Base-by-base conservation (phyloP, 805 yeast species). In the Metschnikowia matae region DNA sequence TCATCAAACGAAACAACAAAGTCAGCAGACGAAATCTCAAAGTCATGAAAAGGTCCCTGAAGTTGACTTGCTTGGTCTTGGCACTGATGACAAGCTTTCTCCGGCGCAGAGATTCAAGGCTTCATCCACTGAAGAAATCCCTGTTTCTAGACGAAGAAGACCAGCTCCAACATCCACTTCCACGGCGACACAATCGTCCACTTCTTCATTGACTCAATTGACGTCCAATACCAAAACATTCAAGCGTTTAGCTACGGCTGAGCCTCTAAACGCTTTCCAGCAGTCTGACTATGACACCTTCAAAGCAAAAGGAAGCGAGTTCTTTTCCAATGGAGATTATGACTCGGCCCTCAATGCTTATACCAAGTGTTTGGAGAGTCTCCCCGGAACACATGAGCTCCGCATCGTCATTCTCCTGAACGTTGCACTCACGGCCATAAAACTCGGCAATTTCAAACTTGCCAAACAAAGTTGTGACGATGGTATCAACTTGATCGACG, bases 301-400 rank as follows among this genome's bases (percentile, higher is more conserved):
- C 29, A 81, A 82, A 52, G 67, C 66, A 6, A 74, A 74, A 23
- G 99, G 90, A 5, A 70, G 81, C 6, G 75, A 75, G 15, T 75
- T 82, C 1, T 94, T 83, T 70, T 80, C 81, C 49, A 77, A 81
- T n/a, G 99, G 99, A 17, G 92, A 94, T 64, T 94, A 85, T 63
- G 65, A 82, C 3, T 62, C 70, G 4, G 91, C 99, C 0, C 70
- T 81, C 13, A 76, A 70, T 29, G 74, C 75, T 48, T 94, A 87
- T 62, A 74, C 80, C 32, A 70, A 77, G 38, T 71, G 81, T 44
- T 59, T 76, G 26, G 51, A 58, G 13, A 61, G 81, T 3, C 69
- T 90, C 2, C 95, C 96, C 0, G 56, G 62, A 1, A 70, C 71
- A 8, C 96, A 92, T 64, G 77, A 83, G 31, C 73, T 84, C 36